Percentiles rank a stretch among this genome's conserved stretches.
Conservation (phyloP, 106 monocot genomes). For the Triglochin maritima region DNA sequence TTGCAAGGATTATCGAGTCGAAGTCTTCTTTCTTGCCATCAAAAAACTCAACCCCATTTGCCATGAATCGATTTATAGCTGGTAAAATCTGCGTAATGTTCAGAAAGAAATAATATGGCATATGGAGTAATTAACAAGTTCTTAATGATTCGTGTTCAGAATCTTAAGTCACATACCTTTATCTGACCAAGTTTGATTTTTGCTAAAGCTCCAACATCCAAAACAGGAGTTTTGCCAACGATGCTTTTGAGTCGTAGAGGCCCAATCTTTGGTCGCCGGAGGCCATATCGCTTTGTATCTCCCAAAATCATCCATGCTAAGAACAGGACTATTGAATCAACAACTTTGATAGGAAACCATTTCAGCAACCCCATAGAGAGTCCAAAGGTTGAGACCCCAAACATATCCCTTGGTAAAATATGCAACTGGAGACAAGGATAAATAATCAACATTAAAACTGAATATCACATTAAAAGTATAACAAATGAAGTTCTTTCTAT, state of each 20-base stretch:
- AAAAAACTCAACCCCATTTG: constrained; percentile 48
- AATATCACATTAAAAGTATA: background rate
- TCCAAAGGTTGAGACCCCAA: constrained; percentile 34
- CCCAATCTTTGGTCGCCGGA: constrained; percentile 29
- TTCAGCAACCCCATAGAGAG: constrained; percentile 33
- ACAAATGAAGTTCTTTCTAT: too few species aligned
- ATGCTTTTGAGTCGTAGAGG: constrained; percentile 51
- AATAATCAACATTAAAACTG: background rate
- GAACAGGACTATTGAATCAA: constrained; percentile 25
- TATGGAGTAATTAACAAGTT: background rate
- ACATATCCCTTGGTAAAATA: constrained; percentile 38
- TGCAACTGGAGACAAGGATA: constrained; percentile 25
- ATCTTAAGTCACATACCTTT: constrained; percentile 28
- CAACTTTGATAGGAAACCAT: constrained; percentile 32
- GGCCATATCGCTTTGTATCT: constrained; percentile 20
- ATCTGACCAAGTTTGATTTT: constrained; percentile 38
- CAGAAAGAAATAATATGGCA: background rate
- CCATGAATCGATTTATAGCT: constrained; percentile 30
- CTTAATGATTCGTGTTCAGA: background rate
- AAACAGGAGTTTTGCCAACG: constrained; percentile 41
- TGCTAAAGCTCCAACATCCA: constrained; percentile 39
- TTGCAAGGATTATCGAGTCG: constrained; percentile 62
- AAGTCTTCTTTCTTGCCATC: constrained; percentile 53
- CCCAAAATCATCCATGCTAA: constrained; percentile 27
- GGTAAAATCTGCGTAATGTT: constrained; percentile 45